Conservation (phyloP, 1,284 basidiomycete genomes). For the Puccinia horiana region DNA sequence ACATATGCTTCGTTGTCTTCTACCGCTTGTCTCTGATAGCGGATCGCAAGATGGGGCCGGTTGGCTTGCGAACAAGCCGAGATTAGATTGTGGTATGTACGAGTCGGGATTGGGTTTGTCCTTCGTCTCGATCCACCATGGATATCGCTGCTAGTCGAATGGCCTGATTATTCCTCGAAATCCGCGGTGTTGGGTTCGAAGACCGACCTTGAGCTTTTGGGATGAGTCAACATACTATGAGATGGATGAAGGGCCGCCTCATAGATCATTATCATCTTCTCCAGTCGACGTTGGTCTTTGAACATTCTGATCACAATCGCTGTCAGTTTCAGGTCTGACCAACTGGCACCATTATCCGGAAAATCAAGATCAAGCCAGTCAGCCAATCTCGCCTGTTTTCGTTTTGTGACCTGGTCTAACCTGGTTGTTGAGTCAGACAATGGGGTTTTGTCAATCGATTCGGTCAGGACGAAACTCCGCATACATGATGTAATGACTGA, state of each 20-base stretch:
- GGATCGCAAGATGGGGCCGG: constrained; percentile 38
- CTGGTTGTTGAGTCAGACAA: background rate
- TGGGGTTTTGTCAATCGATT: background rate
- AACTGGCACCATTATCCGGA: constrained; percentile 44
- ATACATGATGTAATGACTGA: constrained; percentile 98
- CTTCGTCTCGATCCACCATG: background rate
- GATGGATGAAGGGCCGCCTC: constrained; percentile 43
- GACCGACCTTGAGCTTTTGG: background rate
- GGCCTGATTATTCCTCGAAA: background rate
- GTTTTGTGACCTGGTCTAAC: constrained; percentile 16
- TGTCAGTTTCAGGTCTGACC: constrained; percentile 42
- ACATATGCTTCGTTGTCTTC: constrained; percentile 24
- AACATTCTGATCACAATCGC: constrained; percentile 33
- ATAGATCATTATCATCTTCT: constrained; percentile 38
- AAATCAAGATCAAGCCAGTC: constrained; percentile 39
- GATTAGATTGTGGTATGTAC: constrained; percentile 46
- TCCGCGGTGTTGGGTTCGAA: background rate
- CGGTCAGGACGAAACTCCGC: constrained; percentile 88
- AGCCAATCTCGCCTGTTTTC: background rate
- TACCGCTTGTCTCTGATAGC: constrained; percentile 32
- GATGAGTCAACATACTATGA: constrained; percentile 4
- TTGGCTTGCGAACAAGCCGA: constrained; percentile 7
- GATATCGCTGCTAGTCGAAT: background rate
- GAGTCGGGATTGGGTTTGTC: constrained; percentile 20
- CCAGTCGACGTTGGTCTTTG: constrained; percentile 22